Evolutionary conservation across 2,329 filamentous ascomycete genomes (phyloP).

Genomic region (Coleophoma cylindrospora): DNA sequence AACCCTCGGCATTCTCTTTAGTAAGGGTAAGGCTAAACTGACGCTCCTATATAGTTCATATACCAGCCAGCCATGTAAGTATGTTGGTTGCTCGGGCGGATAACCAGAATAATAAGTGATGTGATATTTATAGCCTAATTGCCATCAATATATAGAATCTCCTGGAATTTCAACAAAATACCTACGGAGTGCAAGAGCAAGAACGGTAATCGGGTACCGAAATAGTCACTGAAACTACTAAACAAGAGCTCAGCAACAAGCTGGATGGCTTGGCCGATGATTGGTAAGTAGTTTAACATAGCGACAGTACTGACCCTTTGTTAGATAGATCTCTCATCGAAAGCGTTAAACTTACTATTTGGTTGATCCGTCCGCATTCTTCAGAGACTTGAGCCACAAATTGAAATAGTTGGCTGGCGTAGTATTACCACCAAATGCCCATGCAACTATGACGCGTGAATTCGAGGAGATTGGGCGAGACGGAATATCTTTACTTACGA

Average conservation of each 20-base stretch:
- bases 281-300: conserved; percentile 1
- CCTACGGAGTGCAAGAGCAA: conserved; percentile 2
- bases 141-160: no score
- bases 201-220: conserved; percentile 2
- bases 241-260: conserved; percentile 6
- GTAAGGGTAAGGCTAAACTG: not conserved
- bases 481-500: not conserved
- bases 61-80: conserved; percentile 8
- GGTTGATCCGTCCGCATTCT: not conserved
- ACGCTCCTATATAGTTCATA: conserved; percentile 7
- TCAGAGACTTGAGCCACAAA: conserved; percentile 1
- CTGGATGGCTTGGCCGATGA: conserved; percentile 3
- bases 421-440: not conserved
- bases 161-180: no score
- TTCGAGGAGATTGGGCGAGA: no score
- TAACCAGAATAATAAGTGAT: conserved; percentile 5
- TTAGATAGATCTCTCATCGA: not conserved
- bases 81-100: conserved; percentile 5
- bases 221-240: conserved; percentile 7
- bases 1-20: not conserved
- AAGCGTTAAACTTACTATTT: not conserved
- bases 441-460: not conserved
- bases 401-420: not conserved
- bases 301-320: not conserved
- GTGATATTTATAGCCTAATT: conserved; percentile 5